Conservation (phyloP, 1,284 basidiomycete species). For the Ceratobasidium sp. region DNA sequence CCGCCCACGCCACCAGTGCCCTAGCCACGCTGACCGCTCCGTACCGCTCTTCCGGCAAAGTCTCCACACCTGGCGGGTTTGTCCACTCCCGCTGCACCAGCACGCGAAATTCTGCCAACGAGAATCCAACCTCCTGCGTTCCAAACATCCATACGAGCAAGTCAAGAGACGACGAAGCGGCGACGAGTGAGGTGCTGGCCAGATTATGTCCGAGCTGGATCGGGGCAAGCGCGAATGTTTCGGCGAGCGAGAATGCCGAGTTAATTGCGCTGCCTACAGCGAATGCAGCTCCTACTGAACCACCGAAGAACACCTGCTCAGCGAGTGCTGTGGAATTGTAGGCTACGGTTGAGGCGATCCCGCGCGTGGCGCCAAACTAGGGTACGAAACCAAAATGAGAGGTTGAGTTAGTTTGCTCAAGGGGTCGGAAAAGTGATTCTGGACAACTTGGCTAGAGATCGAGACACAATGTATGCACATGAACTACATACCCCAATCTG, state of each 20-base stretch:
- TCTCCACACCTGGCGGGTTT: conserved; percentile 62
- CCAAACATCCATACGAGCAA: conserved; percentile 75
- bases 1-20: conserved; percentile 78
- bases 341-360: conserved; percentile 66
- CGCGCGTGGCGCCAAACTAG: conserved; percentile 75
- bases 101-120: conserved; percentile 77
- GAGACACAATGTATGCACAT: conserved; percentile 36
- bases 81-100: conserved; percentile 78
- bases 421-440: not conserved
- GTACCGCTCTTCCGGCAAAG: conserved; percentile 68
- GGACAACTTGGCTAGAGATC: conserved; percentile 24
- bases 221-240: conserved; percentile 75
- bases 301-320: conserved; percentile 72
- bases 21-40: conserved; percentile 70
- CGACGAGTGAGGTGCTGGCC: conserved; percentile 75
- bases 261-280: conserved; percentile 67
- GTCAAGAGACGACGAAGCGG: conserved; percentile 77
- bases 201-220: conserved; percentile 77
- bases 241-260: conserved; percentile 70
- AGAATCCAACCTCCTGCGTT: conserved; percentile 69
- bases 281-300: conserved; percentile 65
- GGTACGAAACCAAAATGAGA: not conserved
- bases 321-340: conserved; percentile 67
- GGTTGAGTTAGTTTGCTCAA: not conserved
- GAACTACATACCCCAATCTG: conserved; percentile 67